Percentiles rank a stretch among this genome's conserved stretches.
Evolutionary conservation across 768 basidiomycete genomes (phyloP).

Genomic region (Termitomyces sp.): DNA sequence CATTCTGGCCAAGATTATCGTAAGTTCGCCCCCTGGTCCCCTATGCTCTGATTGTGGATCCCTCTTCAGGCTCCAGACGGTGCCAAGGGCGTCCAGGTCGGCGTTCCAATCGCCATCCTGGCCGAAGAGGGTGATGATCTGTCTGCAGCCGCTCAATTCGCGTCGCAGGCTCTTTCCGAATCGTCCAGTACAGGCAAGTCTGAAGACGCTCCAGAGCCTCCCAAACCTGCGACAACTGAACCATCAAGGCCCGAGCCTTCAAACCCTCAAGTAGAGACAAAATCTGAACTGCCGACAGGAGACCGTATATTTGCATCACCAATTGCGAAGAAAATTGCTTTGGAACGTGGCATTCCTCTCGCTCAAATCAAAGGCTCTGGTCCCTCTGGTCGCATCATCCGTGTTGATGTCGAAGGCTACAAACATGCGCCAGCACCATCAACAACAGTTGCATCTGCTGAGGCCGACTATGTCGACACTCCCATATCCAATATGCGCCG

Average conservation of each 20-base stretch:
- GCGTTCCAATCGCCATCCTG: slow-evolving; percentile 83
- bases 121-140: slow-evolving; percentile 96
- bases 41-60: not conserved
- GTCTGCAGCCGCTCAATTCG: slow-evolving; percentile 72
- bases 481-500: slow-evolving; percentile 94
- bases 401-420: slow-evolving; percentile 92
- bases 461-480: slow-evolving; percentile 79
- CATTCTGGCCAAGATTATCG: slow-evolving; percentile 93
- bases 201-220: slow-evolving; percentile 19
- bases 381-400: slow-evolving; percentile 89
- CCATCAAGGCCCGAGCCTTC: slow-evolving; percentile 26
- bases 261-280: slow-evolving; percentile 33
- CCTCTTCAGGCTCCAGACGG: slow-evolving; percentile 67
- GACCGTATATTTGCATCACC: slow-evolving; percentile 93
- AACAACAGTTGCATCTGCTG: slow-evolving; percentile 39
- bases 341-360: slow-evolving; percentile 90
- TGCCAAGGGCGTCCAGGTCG: slow-evolving; percentile 81
- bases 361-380: slow-evolving; percentile 89
- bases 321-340: slow-evolving; percentile 93
- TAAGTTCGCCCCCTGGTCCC: slow-evolving; percentile 31
- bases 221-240: slow-evolving; percentile 9
- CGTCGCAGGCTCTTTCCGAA: slow-evolving; percentile 51
- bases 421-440: slow-evolving; percentile 47
- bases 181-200: slow-evolving; percentile 25
- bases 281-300: slow-evolving; percentile 53